These are phyloP conservation scores for Penicillium expansum DNA, from an alignment of 2,329 filamentous ascomycete genomes.

Conservation along the genomic window DNA sequence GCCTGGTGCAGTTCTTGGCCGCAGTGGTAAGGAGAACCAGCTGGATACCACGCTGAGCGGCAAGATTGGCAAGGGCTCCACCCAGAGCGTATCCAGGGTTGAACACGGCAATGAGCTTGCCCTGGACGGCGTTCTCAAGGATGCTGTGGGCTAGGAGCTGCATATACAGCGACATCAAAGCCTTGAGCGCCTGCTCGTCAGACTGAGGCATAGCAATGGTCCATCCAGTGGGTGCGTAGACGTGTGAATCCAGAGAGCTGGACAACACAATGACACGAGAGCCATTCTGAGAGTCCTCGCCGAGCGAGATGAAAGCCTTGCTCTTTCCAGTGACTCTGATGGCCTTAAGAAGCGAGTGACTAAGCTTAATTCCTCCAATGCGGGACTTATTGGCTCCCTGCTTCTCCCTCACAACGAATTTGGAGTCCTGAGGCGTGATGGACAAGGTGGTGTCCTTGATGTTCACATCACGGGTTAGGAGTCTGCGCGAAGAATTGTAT, in stretches of 20 bases:
- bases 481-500: slow-evolving; percentile 21
- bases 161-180: slow-evolving; percentile 6
- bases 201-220: slow-evolving; percentile 1
- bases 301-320: slow-evolving; percentile 11
- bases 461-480: slow-evolving; percentile 4
- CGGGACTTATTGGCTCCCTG: too few species aligned
- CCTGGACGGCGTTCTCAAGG: neutral
- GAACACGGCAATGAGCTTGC: slow-evolving; percentile 11
- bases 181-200: neutral
- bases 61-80: slow-evolving; percentile 6
- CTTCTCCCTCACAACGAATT: neutral
- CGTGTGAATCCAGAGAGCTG: slow-evolving; percentile 3
- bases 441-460: neutral
- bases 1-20: too few species aligned
- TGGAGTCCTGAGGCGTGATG: neutral
- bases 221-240: neutral
- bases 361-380: too few species aligned
- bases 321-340: slow-evolving; percentile 1
- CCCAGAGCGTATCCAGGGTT: slow-evolving; percentile 18
- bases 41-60: slow-evolving; percentile 9
- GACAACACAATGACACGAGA: slow-evolving; percentile 11
- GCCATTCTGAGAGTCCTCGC: neutral
- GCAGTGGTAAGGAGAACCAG: slow-evolving; percentile 13
- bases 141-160: slow-evolving; percentile 7
- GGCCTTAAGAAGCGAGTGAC: too few species aligned